Evolutionary conservation across 495 filamentous ascomycete genomes (phyloP).

Genomic region (Schizothecium vesticola): DNA sequence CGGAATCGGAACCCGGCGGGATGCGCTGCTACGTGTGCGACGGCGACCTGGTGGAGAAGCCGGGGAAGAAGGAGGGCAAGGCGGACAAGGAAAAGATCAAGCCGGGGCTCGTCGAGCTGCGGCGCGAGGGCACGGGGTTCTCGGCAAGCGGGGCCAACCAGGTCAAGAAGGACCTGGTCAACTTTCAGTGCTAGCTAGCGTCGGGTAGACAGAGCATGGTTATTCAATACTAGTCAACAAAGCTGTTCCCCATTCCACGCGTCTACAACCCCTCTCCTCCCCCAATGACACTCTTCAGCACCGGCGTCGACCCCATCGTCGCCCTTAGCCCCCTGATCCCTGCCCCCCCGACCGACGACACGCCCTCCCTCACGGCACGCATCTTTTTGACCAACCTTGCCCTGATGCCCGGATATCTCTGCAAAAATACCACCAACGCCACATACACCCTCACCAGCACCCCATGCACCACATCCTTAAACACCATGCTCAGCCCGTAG

Average conservation of each 20-base stretch:
- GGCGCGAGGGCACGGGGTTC: conserved; percentile 88
- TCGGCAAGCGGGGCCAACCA: conserved; percentile 77
- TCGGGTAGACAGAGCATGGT: not conserved
- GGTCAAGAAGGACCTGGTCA: conserved; percentile 72
- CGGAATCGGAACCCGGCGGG: conserved; percentile 46
- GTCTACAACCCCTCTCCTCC: not conserved
- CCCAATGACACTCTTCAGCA: not conserved
- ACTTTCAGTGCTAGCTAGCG: conserved; percentile 74
- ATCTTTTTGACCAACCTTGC: conserved; percentile 14
- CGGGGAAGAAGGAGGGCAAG: conserved; percentile 42
- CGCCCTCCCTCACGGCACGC: not conserved
- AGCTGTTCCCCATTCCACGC: too few relatives aligned
- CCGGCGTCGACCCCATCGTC: not conserved
- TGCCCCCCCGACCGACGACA: too few relatives aligned
- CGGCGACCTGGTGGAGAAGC: conserved; percentile 59
- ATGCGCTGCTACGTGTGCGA: conserved; percentile 87
- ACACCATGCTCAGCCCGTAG: conserved; percentile 84
- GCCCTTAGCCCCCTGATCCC: not conserved
- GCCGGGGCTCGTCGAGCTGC: conserved; percentile 78
- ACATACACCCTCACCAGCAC: conserved; percentile 66
- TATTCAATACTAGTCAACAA: too few relatives aligned
- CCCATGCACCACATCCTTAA: conserved; percentile 77
- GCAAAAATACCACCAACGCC: conserved; percentile 33
- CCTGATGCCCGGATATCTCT: conserved; percentile 15
- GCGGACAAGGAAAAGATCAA: conserved; percentile 53